These are phyloP conservation scores for Tetrapyrgos nigripes DNA, from an alignment of 1,284 basidiomycete genomes.

Conservation along the genomic window DNA sequence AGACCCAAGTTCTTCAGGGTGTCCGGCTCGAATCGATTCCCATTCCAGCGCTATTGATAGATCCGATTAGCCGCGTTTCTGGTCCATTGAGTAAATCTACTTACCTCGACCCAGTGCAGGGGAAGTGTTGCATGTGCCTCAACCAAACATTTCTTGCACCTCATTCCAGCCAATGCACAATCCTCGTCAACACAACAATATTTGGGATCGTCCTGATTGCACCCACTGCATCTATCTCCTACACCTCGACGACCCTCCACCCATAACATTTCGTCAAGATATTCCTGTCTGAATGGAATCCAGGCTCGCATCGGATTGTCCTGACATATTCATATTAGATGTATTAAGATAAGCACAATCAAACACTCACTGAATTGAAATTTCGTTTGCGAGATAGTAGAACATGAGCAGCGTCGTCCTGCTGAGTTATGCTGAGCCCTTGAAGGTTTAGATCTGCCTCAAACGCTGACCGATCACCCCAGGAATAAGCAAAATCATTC, in stretches of 20 bases:
- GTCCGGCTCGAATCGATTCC: neutral
- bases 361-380: too few species aligned
- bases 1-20: conserved; percentile 2
- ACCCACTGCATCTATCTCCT: neutral
- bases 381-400: too few species aligned
- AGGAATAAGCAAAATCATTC: too few species aligned
- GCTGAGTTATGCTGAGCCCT: too few species aligned
- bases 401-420: too few species aligned
- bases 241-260: neutral
- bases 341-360: too few species aligned
- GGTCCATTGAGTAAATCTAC: neutral
- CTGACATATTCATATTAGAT: too few species aligned
- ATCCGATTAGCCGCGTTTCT: too few species aligned
- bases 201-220: neutral
- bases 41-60: neutral
- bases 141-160: neutral
- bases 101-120: neutral
- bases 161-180: neutral
- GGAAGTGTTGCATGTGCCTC: neutral
- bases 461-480: too few species aligned
- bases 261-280: neutral
- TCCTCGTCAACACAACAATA: neutral
- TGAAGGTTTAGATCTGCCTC: too few species aligned
- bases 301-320: neutral
- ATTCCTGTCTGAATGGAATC: neutral